These are phyloP conservation scores for Eucalyptus sideroxylon DNA, from an alignment of 345 rosid genomes.

Conservation along the genomic window DNA sequence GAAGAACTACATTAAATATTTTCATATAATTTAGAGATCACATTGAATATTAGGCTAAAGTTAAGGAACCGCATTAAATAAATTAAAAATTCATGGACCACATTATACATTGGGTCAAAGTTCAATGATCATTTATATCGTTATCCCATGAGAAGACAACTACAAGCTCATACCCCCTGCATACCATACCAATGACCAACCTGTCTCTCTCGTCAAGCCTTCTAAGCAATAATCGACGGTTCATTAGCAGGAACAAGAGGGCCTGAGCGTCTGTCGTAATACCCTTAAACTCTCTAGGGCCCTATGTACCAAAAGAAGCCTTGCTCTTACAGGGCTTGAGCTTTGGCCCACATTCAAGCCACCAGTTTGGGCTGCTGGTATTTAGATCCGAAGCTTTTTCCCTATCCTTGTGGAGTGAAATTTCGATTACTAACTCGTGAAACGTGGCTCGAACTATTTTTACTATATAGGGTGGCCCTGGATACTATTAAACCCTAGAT, in stretches of 20 bases:
- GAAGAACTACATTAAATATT: too few relatives aligned
- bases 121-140: accelerated
- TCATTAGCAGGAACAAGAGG: slow-evolving; percentile 53
- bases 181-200: slow-evolving; percentile 65
- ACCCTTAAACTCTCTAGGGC: neutral
- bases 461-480: neutral
- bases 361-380: neutral
- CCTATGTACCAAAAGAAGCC: neutral
- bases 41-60: too few relatives aligned
- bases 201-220: slow-evolving; percentile 36
- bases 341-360: neutral
- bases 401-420: neutral
- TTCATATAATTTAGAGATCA: too few relatives aligned
- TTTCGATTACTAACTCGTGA: neutral
- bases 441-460: neutral
- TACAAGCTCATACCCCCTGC: slow-evolving; percentile 37
- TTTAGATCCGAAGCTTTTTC: neutral
- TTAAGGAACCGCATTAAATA: accelerated
- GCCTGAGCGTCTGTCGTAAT: slow-evolving; percentile 57
- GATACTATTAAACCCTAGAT: neutral
- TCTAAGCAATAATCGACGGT: slow-evolving; percentile 46
- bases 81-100: too few relatives aligned
- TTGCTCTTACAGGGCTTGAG: neutral
- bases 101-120: accelerated
- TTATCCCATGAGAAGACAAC: neutral